Conservation (phyloP, 2,329 filamentous ascomycete genomes). For the Fusarium foetens region DNA sequence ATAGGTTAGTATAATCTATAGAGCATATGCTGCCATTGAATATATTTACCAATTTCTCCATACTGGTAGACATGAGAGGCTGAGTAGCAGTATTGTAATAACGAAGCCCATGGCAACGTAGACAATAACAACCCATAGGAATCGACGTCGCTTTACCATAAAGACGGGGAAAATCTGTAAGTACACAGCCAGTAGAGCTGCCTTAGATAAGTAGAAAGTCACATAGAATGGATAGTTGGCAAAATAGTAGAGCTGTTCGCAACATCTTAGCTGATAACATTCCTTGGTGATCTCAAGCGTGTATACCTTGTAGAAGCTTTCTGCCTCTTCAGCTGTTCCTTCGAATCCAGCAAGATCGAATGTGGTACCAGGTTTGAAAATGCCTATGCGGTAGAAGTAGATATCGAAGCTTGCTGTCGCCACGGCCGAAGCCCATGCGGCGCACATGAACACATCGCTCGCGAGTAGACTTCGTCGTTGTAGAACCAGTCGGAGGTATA, state of each 20-base stretch:
- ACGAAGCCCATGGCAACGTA: not conserved
- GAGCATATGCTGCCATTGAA: rapidly evolving
- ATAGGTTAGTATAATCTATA: not conserved
- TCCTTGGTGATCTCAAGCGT: rapidly evolving
- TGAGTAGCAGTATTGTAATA: not conserved
- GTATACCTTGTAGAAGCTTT: slow-evolving; percentile 3
- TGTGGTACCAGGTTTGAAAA: not conserved
- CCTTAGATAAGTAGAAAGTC: slow-evolving; percentile 16
- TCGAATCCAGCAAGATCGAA: not conserved
- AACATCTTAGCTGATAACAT: not conserved
- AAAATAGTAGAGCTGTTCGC: not conserved
- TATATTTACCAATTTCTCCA: slow-evolving; percentile 12
- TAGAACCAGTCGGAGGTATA: slow-evolving; percentile 6
- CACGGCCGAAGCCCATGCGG: slow-evolving; percentile 1
- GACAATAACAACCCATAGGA: slow-evolving; percentile 16
- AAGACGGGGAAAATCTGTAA: slow-evolving; percentile 17
- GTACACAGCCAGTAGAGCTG: slow-evolving; percentile 15
- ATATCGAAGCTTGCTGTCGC: not conserved
- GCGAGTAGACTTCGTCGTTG: slow-evolving; percentile 9
- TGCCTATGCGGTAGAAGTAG: not conserved
- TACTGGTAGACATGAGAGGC: not conserved
- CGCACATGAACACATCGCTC: slow-evolving; percentile 20
- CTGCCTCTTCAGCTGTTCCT: not conserved
- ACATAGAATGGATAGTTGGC: not conserved
- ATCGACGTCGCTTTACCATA: slow-evolving; percentile 18